phyloP scores from a whole-genome alignment of 2,329 filamentous ascomycete species.

The Aspergillus pseudoglaucus region DNA sequence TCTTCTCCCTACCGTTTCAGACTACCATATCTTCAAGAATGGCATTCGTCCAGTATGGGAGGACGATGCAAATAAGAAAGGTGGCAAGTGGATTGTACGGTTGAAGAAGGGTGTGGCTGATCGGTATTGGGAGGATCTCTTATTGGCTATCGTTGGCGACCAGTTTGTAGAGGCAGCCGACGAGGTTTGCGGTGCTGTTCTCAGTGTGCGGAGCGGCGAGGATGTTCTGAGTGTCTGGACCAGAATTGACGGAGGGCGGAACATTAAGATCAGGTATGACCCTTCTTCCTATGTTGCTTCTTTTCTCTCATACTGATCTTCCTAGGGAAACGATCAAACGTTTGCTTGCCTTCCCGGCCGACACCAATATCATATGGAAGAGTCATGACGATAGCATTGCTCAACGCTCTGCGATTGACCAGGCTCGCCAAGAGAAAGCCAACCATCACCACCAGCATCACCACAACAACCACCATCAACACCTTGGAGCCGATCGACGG shows the following conservation, averaged over 20 bases:
- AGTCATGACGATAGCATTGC: slow-evolving; percentile 94
- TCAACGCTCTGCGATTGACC: slow-evolving; percentile 82
- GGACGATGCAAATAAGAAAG: slow-evolving; percentile 91
- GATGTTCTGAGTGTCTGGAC: slow-evolving; percentile 98
- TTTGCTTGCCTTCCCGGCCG: slow-evolving; percentile 73
- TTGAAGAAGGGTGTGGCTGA: slow-evolving; percentile 97
- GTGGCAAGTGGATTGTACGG: slow-evolving; percentile 95
- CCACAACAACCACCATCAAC: slow-evolving; percentile 26
- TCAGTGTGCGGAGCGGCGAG: slow-evolving; percentile 91
- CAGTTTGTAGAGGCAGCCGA: slow-evolving; percentile 89
- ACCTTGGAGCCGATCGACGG: slow-evolving; percentile 35
- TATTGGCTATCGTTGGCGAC: slow-evolving; percentile 85
- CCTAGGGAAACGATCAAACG: slow-evolving; percentile 87
- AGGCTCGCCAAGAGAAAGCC: slow-evolving; percentile 79
- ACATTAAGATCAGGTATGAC: slow-evolving; percentile 88
- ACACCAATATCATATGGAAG: slow-evolving; percentile 91
- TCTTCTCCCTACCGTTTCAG: slow-evolving; percentile 78
- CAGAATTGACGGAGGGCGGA: slow-evolving; percentile 82
- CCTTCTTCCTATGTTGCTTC: not conserved
- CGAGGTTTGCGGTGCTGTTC: slow-evolving; percentile 88
- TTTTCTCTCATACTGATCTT: slow-evolving; percentile 18
- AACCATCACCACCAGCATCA: slow-evolving; percentile 27
- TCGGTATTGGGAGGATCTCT: slow-evolving; percentile 91
- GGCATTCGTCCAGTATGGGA: slow-evolving; percentile 97
- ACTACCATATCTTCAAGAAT: slow-evolving; percentile 97